A percentile compares a stretch with the other conserved stretches of the same genome.
Evolutionary conservation across 2,329 filamentous ascomycete genomes (phyloP).

Genomic region (Akanthomyces muscarius): DNA sequence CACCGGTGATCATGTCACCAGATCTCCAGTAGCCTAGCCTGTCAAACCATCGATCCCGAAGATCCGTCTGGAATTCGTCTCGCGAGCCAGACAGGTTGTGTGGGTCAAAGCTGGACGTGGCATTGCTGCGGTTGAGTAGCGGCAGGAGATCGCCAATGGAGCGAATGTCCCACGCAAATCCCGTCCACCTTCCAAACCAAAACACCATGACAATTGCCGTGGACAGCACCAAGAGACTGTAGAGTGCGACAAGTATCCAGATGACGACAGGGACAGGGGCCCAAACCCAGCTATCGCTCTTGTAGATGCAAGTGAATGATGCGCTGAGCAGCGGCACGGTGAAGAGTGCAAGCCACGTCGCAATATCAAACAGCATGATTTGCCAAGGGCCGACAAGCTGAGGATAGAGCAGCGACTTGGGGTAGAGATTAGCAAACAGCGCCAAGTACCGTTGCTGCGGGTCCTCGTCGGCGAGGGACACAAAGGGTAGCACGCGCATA

Average conservation of each 20-base stretch:
- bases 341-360: constrained; percentile 75
- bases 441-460: constrained; percentile 58
- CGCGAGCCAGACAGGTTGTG: constrained; percentile 54
- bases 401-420: constrained; percentile 63
- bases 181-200: constrained; percentile 63
- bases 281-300: constrained; percentile 68
- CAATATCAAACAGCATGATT: constrained; percentile 60
- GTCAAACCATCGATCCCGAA: constrained; percentile 56
- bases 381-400: constrained; percentile 59
- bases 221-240: constrained; percentile 61
- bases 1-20: constrained; percentile 56
- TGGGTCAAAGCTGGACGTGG: constrained; percentile 65
- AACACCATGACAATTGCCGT: constrained; percentile 53
- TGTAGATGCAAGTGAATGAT: constrained; percentile 63
- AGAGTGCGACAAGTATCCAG: constrained; percentile 73
- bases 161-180: constrained; percentile 78
- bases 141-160: constrained; percentile 78
- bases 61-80: constrained; percentile 49
- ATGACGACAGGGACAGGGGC: constrained; percentile 70
- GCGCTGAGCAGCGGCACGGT: constrained; percentile 78
- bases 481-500: constrained; percentile 74
- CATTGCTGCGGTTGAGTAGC: constrained; percentile 76
- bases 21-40: constrained; percentile 84
- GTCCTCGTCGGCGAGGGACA: constrained; percentile 65
- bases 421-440: constrained; percentile 65